Conservation (phyloP, 129 eudicot genomes). For the Centrapalus pauciflorus region DNA sequence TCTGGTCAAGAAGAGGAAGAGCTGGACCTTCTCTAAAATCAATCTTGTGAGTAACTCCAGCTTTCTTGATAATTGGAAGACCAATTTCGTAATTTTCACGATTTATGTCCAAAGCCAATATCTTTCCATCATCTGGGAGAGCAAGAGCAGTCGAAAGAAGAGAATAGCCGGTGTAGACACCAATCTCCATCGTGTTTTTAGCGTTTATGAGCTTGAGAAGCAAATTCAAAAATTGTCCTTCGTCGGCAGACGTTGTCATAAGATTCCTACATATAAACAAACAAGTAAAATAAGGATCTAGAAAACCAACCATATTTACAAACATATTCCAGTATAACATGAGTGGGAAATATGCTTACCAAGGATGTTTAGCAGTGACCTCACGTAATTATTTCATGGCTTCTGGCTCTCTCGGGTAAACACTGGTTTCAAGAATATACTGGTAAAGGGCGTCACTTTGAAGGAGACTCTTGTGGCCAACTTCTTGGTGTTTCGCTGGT, state of each 20-base stretch:
- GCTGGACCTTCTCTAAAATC: constrained; percentile 65
- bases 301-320: background rate
- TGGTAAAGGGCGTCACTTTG: constrained; percentile 57
- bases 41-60: constrained; percentile 59
- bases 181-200: constrained; percentile 37
- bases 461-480: constrained; percentile 57
- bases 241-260: constrained; percentile 44
- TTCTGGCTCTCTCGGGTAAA: constrained; percentile 38
- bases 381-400: constrained; percentile 45
- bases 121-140: constrained; percentile 41
- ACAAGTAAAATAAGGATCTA: background rate
- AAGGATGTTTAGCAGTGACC: constrained; percentile 52
- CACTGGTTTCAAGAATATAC: constrained; percentile 38
- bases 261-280: constrained; percentile 26
- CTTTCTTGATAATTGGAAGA: constrained; percentile 49
- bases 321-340: background rate
- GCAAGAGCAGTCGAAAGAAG: constrained; percentile 46
- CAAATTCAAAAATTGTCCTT: constrained; percentile 40
- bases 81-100: constrained; percentile 57
- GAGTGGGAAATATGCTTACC: constrained; percentile 4
- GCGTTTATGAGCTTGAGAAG: constrained; percentile 35
- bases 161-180: constrained; percentile 42
- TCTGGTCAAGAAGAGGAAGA: constrained; percentile 59
- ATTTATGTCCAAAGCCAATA: constrained; percentile 57
- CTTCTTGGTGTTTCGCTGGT: constrained; percentile 44